phyloP scores from a whole-genome alignment of 108 stramenopile species.

The Nitzschia sp. region DNA sequence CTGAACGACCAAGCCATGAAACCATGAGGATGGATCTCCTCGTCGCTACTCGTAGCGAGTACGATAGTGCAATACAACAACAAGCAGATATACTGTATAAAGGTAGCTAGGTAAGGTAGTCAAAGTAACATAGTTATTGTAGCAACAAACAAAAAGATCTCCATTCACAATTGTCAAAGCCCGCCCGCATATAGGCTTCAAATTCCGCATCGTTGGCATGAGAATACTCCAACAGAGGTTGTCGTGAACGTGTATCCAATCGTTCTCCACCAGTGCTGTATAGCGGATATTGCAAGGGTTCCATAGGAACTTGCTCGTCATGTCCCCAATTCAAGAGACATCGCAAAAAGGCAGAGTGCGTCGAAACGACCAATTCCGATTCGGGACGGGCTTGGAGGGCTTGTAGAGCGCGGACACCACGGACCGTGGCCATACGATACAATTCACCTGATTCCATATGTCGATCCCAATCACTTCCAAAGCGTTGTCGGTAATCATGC shows the following conservation, averaged over 20 bases:
- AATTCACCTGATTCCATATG: conserved; percentile 52
- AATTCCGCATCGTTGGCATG: conserved; percentile 17
- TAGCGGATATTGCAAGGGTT: conserved; percentile 23
- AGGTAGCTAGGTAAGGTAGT: too few relatives aligned
- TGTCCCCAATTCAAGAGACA: conserved; percentile 58
- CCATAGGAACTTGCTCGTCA: conserved; percentile 31
- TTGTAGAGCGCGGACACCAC: conserved; percentile 39
- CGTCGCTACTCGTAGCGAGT: too few relatives aligned
- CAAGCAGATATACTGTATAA: too few relatives aligned
- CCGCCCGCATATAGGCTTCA: conserved; percentile 41
- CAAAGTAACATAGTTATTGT: background rate
- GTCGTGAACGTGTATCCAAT: background rate
- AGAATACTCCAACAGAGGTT: conserved; percentile 18
- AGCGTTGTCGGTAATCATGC: conserved; percentile 32
- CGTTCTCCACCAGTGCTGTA: background rate
- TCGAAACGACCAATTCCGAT: conserved; percentile 43
- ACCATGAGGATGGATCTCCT: too few relatives aligned
- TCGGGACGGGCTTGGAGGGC: conserved; percentile 37
- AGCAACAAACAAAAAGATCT: conserved; percentile 47
- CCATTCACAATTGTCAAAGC: conserved; percentile 58
- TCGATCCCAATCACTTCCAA: conserved; percentile 22
- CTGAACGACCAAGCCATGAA: too few relatives aligned
- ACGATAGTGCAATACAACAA: too few relatives aligned
- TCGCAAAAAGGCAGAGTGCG: conserved; percentile 62
- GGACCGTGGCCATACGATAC: conserved; percentile 41